phyloP scores from a whole-genome alignment of 192 early-diverging fungal species.

The Piromyces finnis region DNA sequence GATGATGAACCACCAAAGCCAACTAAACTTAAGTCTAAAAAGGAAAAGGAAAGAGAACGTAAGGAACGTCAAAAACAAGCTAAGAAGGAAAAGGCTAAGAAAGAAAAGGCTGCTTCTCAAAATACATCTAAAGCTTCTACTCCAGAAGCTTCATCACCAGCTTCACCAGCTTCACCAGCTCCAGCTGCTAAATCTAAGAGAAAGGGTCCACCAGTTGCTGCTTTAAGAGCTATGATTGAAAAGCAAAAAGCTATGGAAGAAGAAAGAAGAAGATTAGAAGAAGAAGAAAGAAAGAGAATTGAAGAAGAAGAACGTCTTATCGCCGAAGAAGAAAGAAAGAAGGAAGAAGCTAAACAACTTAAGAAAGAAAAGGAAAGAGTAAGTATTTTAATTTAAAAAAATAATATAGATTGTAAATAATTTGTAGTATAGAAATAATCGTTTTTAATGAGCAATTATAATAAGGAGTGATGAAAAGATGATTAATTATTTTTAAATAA shows the following conservation, averaged over 20 bases:
- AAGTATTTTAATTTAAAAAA: no score
- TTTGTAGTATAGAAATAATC: no score
- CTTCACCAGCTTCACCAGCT: background rate
- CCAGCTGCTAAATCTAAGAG: constrained; percentile 3
- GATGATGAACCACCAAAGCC: constrained; percentile 1
- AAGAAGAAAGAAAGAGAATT: constrained; percentile 47
- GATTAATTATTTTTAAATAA: no score
- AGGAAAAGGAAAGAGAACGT: constrained; percentile 71
- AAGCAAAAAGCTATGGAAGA: constrained; percentile 60
- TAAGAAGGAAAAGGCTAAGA: constrained; percentile 30
- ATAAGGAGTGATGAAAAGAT: no score
- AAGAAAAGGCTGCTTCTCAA: constrained; percentile 11
- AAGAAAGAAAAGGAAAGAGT: constrained; percentile 71
- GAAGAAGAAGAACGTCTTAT: constrained; percentile 47
- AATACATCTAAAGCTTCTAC: constrained; percentile 13
- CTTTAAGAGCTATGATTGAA: constrained; percentile 43
- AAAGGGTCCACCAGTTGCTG: constrained; percentile 1
- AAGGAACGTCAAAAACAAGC: constrained; percentile 29
- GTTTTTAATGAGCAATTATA: no score
- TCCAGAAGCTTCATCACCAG: constrained; percentile 3
- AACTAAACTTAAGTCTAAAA: constrained; percentile 50
- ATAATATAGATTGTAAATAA: no score
- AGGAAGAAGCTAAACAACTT: constrained; percentile 52
- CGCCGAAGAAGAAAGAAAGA: constrained; percentile 57
- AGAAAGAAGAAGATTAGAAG: constrained; percentile 31